Percentiles rank a stretch among this genome's conserved stretches.
Conservation (phyloP, 1,139 yeast species). For the Magnusiomyces suaveolens region DNA sequence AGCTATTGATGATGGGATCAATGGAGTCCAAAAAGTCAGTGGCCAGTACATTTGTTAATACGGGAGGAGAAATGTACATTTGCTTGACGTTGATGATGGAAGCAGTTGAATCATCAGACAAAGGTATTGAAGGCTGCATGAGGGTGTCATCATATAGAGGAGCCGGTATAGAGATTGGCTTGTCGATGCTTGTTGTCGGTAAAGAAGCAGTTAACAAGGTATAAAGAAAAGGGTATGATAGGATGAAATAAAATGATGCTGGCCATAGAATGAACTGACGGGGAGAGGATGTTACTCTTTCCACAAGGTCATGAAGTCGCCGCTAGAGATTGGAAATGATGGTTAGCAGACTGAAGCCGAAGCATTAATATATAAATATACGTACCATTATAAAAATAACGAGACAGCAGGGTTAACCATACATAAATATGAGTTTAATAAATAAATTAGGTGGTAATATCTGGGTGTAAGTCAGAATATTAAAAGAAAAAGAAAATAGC, state of each 20-base stretch:
- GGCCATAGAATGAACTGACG: slow-evolving; percentile 43
- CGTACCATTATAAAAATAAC: slow-evolving; percentile 3
- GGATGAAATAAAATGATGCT: slow-evolving; percentile 39
- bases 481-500: background rate
- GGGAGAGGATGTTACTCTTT: slow-evolving; percentile 25
- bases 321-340: slow-evolving; percentile 6
- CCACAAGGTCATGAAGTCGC: slow-evolving; percentile 14
- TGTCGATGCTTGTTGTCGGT: slow-evolving; percentile 10
- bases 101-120: background rate
- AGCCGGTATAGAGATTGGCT: slow-evolving; percentile 6
- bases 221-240: slow-evolving; percentile 45
- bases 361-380: background rate
- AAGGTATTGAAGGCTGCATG: background rate
- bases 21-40: slow-evolving; percentile 8
- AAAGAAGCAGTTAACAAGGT: slow-evolving; percentile 23
- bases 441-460: too few relatives aligned
- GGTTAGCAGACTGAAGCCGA: too few relatives aligned
- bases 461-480: too few relatives aligned
- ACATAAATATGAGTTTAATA: background rate
- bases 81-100: slow-evolving; percentile 28
- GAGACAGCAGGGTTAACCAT: background rate
- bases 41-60: slow-evolving; percentile 13
- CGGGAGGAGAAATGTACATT: slow-evolving; percentile 29
- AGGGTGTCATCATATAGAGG: slow-evolving; percentile 1
- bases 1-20: slow-evolving; percentile 13